phyloP scores from a whole-genome alignment of 2,329 filamentous ascomycete species.

The Alternaria sp. region DNA sequence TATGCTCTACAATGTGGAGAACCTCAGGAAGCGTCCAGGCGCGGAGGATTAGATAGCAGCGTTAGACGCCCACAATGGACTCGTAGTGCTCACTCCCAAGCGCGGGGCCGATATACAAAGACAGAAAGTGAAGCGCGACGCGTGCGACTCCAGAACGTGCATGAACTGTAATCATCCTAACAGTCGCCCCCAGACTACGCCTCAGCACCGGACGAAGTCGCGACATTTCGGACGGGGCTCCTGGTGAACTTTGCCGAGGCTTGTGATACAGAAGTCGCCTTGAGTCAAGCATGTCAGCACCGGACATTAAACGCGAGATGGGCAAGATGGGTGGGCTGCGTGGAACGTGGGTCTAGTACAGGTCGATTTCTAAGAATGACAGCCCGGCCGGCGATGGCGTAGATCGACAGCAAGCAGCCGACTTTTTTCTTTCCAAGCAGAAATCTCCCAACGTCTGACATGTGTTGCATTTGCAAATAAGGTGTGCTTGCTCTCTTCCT shows the following conservation, averaged over 20 bases:
- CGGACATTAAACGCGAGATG: constrained; percentile 1
- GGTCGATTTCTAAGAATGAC: constrained; percentile 31
- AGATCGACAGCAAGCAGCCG: constrained; percentile 12
- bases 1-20: constrained; percentile 56
- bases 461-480: constrained; percentile 9
- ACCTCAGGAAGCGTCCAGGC: constrained; percentile 57
- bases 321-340: not conserved
- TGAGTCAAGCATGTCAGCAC: constrained; percentile 17
- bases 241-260: constrained; percentile 10
- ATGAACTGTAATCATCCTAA: constrained; percentile 22
- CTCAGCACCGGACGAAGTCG: not conserved
- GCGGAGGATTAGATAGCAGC: constrained; percentile 39
- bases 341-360: constrained; percentile 26
- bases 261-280: constrained; percentile 13
- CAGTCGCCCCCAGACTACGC: constrained; percentile 3
- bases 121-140: constrained; percentile 22
- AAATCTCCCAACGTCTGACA: constrained; percentile 17
- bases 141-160: constrained; percentile 23
- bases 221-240: not conserved
- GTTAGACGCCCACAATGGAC: constrained; percentile 1
- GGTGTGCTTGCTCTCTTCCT: not conserved
- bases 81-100: not conserved
- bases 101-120: constrained; percentile 7
- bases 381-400: constrained; percentile 29
- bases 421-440: constrained; percentile 17